Base-by-base conservation (phyloP, 2,329 filamentous ascomycete species). In the Arthrobotrys iridis region DNA sequence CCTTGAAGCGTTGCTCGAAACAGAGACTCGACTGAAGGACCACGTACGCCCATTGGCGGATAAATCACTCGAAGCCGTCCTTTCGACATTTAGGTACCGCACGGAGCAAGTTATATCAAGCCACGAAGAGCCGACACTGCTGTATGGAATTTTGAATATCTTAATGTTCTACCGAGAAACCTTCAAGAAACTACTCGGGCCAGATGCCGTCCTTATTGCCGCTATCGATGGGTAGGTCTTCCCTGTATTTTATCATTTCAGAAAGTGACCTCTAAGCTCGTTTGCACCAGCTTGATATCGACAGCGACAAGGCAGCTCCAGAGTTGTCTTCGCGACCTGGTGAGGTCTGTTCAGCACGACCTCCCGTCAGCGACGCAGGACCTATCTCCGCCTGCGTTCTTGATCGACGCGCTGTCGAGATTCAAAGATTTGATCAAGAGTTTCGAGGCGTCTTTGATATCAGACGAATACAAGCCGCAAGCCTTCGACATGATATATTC, bases 41-140 rank as follows among this genome's bases (percentile, higher is more conserved):
- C 83, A 4, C 83, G 84, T 10, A 83, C 75, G n/a, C 20, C 71
- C 26, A 8, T 86, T 99, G 1, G 92, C 98, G 24, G 93, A 94
- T 80, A 89, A 93, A 37, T 91, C 96, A 79, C 67, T 80, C 3
- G 76, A 78, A 33, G 65, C 70, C 2, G 79, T 77, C 13, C 74
- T 77, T 46, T 79, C 77, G 20, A 77, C 78, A 7, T 71, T 80
- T 11, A 78, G 78, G 77, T 76, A 77, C 18, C 63, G 94, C 30
- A 89, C 96, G 60, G 93, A 97, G 81, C 91, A 98, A 79, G 91
- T 96, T 18, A 90, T 98, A 13, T 93, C 96, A 79, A 91, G 91
- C 75, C 94, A 97, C 81, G 93, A 97, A 79, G 93, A 98, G 72
- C 90, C 90, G 0, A 92, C 96, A 18, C 84, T 93, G 55, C 90